Evolutionary conservation across 78 protist genomes (phyloP), one percentile per base, ranked within the genome.

Genomic region (Dictyostelium intermedium): DNA sequence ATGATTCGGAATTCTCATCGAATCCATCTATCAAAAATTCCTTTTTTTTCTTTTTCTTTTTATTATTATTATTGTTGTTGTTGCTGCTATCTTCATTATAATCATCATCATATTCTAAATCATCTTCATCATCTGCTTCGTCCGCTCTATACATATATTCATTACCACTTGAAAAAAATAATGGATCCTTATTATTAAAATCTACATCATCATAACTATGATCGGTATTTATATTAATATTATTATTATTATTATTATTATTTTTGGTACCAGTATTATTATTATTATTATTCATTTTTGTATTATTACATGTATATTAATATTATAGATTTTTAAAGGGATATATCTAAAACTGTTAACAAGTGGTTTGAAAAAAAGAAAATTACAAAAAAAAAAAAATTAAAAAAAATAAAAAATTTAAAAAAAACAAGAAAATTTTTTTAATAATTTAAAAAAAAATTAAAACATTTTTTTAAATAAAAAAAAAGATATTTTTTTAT

Each of bases 181-280:
- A 72, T 72, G 79, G 79, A 72, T 72, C 79, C 34, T 72, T 72
- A 72, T 72, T 72, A 34, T 72, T 72, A 77, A 77, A 77, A 41
- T 77, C 50, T 35, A 77, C 34, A 77, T 77, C 82, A 77, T 77
- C 79, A 77, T 32, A 35, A 77, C 82, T 77, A 77, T n/a, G 34
- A 32, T 41, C 56, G 4, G 25, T 25, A 77, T 41, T 41, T 41
- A 41, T 77, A 77, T 41, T 34, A 23, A 13, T 43, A 41, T 35
- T 32, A n/a, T 35, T 35, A 41, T 39, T 77, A 77, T 77, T 77
- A 39, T 39, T 77, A 23, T 41, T 39, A 77, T 39, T 77, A 77
- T 39, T 77, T 23, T 23, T 76, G n/a, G 0, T 23, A 76, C 13
- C 20, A 73, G 6, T 73, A 73, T 27, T 18, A 37, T 8, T 73